These are phyloP conservation scores for Boletus coccyginus DNA, from an alignment of 768 basidiomycete species.

Conservation along the genomic window DNA sequence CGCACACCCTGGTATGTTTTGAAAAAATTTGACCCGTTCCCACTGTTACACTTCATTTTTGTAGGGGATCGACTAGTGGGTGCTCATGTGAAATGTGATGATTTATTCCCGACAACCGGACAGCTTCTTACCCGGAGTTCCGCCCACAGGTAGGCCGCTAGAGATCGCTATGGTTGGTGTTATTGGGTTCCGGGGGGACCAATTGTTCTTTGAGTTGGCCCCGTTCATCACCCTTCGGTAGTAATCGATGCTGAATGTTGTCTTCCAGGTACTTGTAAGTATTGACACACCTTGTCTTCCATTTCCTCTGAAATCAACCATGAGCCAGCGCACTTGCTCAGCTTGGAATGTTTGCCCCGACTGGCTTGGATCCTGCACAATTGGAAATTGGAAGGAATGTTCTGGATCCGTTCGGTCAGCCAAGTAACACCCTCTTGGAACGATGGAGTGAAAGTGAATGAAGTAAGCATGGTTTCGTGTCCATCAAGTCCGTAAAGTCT, in stretches of 20 bases:
- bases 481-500: not conserved
- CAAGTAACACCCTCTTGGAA: conserved; percentile 37
- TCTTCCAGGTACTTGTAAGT: conserved; percentile 19
- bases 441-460: conserved; percentile 37
- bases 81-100: not conserved
- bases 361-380: conserved; percentile 34
- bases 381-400: conserved; percentile 40
- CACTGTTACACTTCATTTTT: not conserved
- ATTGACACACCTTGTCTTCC: not conserved
- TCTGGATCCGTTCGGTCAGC: conserved; percentile 39
- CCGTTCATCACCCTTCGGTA: not conserved
- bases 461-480: not conserved
- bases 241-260: not conserved
- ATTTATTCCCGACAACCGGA: conserved; percentile 1
- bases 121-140: conserved; percentile 34
- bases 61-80: conserved; percentile 43
- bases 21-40: not conserved
- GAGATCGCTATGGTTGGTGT: conserved; percentile 44
- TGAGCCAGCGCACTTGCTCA: conserved; percentile 43
- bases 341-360: conserved; percentile 36
- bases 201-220: conserved; percentile 44
- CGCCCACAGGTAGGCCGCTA: conserved; percentile 37
- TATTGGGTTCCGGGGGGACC: conserved; percentile 48
- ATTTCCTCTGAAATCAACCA: not conserved
- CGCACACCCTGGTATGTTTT: conserved; percentile 35